phyloP scores from a whole-genome alignment of 257 asterid genomes.

The Solanum paucissectum region DNA sequence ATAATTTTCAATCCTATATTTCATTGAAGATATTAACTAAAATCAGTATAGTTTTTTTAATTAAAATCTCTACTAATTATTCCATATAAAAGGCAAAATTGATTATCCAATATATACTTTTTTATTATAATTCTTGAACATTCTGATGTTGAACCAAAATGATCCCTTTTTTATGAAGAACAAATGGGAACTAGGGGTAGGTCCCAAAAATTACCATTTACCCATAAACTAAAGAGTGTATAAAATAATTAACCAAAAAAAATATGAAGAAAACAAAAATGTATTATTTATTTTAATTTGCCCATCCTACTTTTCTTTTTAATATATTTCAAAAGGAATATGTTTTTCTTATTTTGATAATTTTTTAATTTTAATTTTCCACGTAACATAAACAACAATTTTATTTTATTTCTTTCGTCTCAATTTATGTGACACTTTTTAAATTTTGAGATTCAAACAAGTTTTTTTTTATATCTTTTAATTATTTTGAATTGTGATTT shows the following conservation, averaged over 20 bases:
- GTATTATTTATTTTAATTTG: not conserved
- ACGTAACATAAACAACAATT: no score
- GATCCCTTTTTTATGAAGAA: not conserved
- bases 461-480: no score
- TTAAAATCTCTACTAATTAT: not conserved
- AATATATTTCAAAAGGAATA: not conserved
- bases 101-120: not conserved
- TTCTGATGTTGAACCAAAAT: not conserved
- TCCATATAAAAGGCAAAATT: not conserved
- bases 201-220: not conserved
- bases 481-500: no score
- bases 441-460: no score
- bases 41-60: not conserved
- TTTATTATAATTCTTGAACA: not conserved
- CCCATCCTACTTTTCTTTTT: not conserved
- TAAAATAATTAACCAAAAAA: not conserved
- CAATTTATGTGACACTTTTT: no score
- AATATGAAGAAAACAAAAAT: not conserved
- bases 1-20: not conserved
- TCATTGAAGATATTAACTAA: not conserved
- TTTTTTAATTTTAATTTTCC: not conserved
- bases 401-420: no score
- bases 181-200: not conserved
- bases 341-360: not conserved
- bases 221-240: not conserved